Percentiles rank a stretch among this genome's conserved stretches.
phyloP scores from a whole-genome alignment of 495 filamentous ascomycete species.

The Penicillium cataractarum region DNA sequence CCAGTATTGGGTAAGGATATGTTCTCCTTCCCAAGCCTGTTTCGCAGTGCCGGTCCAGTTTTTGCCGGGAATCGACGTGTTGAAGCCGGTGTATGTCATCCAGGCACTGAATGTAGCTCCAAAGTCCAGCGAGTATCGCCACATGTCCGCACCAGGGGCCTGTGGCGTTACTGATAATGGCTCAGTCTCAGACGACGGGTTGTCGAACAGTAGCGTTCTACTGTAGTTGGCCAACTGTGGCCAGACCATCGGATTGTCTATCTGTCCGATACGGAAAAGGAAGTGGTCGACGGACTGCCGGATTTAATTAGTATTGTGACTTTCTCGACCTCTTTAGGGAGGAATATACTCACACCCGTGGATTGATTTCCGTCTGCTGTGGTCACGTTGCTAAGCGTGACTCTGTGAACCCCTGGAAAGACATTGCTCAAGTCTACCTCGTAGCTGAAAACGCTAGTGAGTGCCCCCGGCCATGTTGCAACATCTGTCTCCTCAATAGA shows the following conservation, averaged over 20 bases:
- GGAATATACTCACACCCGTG: constrained; percentile 47
- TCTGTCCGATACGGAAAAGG: constrained; percentile 49
- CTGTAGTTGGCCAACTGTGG: constrained; percentile 55
- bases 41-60: constrained; percentile 54
- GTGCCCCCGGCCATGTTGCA: background rate
- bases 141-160: constrained; percentile 62
- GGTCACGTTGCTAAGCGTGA: background rate
- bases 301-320: constrained; percentile 29
- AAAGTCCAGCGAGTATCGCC: constrained; percentile 60
- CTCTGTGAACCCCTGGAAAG: constrained; percentile 45
- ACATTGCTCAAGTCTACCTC: constrained; percentile 47
- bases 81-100: constrained; percentile 50
- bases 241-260: constrained; percentile 55
- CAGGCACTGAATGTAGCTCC: constrained; percentile 53
- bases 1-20: constrained; percentile 66
- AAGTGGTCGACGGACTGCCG: constrained; percentile 45
- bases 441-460: constrained; percentile 47
- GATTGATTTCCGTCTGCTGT: constrained; percentile 29
- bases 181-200: constrained; percentile 34
- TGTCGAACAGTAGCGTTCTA: constrained; percentile 46
- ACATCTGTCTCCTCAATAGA: background rate
- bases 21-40: constrained; percentile 63
- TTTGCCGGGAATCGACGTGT: constrained; percentile 35
- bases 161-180: constrained; percentile 53
- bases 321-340: constrained; percentile 18